Evolutionary conservation across 1,139 yeast species (phyloP), one percentile per base, ranked within the genome.

Genomic region (Yamadazyma friedrichii): DNA sequence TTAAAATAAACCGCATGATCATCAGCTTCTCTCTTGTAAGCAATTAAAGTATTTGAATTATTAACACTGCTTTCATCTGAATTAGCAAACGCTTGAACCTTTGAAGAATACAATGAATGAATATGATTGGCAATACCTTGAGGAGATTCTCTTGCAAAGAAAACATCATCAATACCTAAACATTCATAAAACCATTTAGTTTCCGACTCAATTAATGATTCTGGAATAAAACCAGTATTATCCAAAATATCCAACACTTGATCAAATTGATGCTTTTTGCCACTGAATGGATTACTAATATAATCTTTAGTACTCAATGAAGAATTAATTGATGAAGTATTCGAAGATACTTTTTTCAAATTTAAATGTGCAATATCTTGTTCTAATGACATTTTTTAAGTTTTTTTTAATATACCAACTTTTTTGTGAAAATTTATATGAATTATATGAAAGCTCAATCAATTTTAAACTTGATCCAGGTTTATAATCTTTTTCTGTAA

Each of bases 1-100:
- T 88, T 96, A 61, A 93, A 88, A 64, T 86, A 93, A 22, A 89
- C 95, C 1, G 96, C 97, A 57, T 89, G 96, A 59, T 86, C 93
- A 13, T 80, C 85, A 38, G 80, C 78, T 61, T 87, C 94, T 47
- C 88, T 74, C 59, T 78, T 80, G 61, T 87, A 84, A 45, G 83
- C 87, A 52, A 88, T 82, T 51, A 81, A 76, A 2, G 29, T 15
- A 17, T 25, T 27, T 25, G 12, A 25, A n/a, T 11, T 12, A 12
- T 56, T 51, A 35, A 58, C 59, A 15, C 54, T 58, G n/a, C 59
- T 52, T 29, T 30, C 13, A 96, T 95, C 39, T 17, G 31, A 36
- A 13, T 61, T 55, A n/a, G 74, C 60, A 61, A 76, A 88, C 12
- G 97, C 95, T 53, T 93, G 94, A 43, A 93, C 80, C 62, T 93